Conservation (phyloP, 176 grass and related monocot genomes). For the Zoysia pacifica region DNA sequence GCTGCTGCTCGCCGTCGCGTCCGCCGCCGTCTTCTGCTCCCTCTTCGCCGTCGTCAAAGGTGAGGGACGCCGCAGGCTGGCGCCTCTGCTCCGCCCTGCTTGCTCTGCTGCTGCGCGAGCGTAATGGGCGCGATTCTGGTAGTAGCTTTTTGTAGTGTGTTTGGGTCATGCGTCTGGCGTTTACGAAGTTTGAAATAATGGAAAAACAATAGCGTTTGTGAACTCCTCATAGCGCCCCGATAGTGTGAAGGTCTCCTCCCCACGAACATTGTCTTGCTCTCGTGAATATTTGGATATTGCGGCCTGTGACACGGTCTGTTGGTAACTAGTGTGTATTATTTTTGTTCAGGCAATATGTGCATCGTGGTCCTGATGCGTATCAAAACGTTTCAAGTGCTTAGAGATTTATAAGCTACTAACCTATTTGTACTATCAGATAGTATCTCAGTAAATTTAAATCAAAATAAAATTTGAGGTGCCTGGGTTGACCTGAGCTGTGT, state of each 20-base stretch:
- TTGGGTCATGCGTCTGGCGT: conserved; percentile 30
- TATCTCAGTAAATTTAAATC: neutral
- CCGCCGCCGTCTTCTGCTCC: conserved; percentile 64
- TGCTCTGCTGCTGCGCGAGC: neutral
- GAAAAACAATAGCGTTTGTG: neutral
- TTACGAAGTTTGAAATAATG: neutral
- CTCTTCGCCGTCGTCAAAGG: conserved; percentile 79
- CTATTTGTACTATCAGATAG: neutral
- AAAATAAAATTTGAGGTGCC: neutral
- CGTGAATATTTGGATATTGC: neutral
- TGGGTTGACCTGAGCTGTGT: neutral
- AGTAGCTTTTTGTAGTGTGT: neutral
- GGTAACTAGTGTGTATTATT: neutral
- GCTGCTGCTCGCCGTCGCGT: conserved; percentile 69
- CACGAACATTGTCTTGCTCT: neutral
- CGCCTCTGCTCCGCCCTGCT: neutral
- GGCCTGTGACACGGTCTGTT: neutral
- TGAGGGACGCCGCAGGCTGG: neutral
- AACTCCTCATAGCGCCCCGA: neutral
- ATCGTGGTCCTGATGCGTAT: neutral
- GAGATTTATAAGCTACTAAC: neutral
- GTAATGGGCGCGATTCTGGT: neutral
- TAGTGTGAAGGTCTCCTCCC: conserved; percentile 26
- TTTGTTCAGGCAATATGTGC: neutral
- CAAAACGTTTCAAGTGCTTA: neutral